phyloP scores from a whole-genome alignment of 495 filamentous ascomycete species.

The Podospora conica region DNA sequence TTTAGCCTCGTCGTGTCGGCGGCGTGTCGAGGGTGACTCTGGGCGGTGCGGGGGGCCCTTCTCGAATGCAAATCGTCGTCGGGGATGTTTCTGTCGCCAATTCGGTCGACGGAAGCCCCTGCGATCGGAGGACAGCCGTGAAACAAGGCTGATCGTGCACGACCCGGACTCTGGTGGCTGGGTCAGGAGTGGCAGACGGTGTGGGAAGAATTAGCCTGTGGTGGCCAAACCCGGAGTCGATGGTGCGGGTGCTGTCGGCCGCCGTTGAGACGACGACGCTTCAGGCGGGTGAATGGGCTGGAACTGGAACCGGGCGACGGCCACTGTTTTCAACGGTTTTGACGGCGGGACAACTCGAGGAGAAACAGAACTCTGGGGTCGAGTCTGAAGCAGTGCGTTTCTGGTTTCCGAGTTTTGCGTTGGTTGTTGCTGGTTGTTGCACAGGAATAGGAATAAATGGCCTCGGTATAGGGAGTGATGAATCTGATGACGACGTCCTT shows the following conservation, averaged over 20 bases:
- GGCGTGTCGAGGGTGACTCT: neutral
- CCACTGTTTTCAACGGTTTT: constrained; percentile 9
- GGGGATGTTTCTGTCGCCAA: neutral
- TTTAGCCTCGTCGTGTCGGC: constrained; percentile 8
- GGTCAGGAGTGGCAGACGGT: constrained; percentile 16
- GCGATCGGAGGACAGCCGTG: constrained; percentile 16
- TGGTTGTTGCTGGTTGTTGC: too few species aligned
- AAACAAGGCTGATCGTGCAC: constrained; percentile 22
- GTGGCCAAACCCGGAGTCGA: neutral
- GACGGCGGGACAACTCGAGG: neutral
- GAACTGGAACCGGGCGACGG: constrained; percentile 8
- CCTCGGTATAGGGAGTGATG: too few species aligned
- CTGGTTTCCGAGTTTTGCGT: neutral
- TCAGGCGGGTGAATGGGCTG: constrained; percentile 20
- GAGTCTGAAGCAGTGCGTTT: neutral
- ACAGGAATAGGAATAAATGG: neutral
- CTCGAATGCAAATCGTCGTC: constrained; percentile 5
- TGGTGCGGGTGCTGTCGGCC: constrained; percentile 3
- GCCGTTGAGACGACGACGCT: constrained; percentile 7
- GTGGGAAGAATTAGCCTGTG: constrained; percentile 24
- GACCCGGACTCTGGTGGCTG: constrained; percentile 18
- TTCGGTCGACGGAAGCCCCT: constrained; percentile 2
- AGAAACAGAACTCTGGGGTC: neutral
- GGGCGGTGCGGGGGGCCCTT: neutral
- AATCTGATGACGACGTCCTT: neutral